A percentile compares a stretch with the other conserved stretches of the same genome.
Conservation (phyloP, 2,329 filamentous ascomycete genomes). For the Magnaporthiopsis incrustans region DNA sequence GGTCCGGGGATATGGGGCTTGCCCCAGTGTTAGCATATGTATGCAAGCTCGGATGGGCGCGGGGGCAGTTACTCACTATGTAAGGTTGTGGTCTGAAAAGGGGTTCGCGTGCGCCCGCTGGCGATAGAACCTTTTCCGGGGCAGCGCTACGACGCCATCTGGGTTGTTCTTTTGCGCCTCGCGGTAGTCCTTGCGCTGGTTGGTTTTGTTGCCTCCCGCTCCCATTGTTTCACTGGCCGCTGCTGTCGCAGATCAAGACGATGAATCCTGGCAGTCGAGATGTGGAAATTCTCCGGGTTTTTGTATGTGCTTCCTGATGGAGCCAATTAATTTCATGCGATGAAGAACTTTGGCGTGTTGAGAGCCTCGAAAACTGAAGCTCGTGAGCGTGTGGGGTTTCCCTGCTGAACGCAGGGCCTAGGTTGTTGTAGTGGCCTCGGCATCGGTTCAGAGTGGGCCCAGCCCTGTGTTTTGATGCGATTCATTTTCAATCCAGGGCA, state of each 20-base stretch:
- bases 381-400: constrained; percentile 2
- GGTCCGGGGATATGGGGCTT: constrained; percentile 68
- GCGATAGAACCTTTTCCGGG: constrained; percentile 92
- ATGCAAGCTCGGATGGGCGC: not conserved
- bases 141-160: constrained; percentile 50
- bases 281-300: not conserved
- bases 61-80: constrained; percentile 47
- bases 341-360: not conserved
- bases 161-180: constrained; percentile 40
- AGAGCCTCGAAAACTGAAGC: not conserved
- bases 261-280: not conserved
- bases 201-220: constrained; percentile 45
- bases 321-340: not conserved
- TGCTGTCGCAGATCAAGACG: not conserved
- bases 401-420: not conserved
- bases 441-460: too few species aligned
- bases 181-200: constrained; percentile 60
- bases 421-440: not conserved
- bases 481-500: not conserved
- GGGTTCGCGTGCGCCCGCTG: constrained; percentile 97
- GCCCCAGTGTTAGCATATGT: not conserved
- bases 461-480: too few species aligned
- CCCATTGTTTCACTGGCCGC: constrained; percentile 24
- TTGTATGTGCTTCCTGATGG: not conserved
- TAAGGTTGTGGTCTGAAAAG: constrained; percentile 86